These are phyloP conservation scores for Primulina tabacum DNA, from an alignment of 257 asterid species.

Conservation along the genomic window DNA sequence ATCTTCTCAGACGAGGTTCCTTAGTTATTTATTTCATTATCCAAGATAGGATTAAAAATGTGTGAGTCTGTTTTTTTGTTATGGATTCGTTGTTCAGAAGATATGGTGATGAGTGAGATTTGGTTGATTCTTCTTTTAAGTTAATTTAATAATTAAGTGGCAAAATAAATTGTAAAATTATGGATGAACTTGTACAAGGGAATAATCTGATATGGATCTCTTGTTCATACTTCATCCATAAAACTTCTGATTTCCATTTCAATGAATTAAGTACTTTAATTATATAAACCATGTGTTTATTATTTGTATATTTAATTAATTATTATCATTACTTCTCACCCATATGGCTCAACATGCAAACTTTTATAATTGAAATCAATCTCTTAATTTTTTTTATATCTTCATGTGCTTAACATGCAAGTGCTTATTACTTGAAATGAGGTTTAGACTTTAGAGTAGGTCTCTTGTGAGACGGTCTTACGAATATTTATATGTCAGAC, in stretches of 20 bases:
- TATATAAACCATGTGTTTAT: constrained; percentile 15
- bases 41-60: constrained; percentile 10
- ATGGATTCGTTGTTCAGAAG: constrained; percentile 22
- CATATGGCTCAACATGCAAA: no score
- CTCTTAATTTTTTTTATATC: no score
- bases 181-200: constrained; percentile 24
- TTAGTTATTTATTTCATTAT: constrained; percentile 15
- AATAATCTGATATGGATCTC: constrained; percentile 7
- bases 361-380: no score
- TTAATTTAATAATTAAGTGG: constrained; percentile 13
- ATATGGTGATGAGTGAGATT: constrained; percentile 29
- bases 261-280: constrained; percentile 17
- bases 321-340: no score
- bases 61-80: constrained; percentile 1
- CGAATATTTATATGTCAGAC: no score
- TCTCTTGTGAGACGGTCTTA: no score
- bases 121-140: constrained; percentile 2
- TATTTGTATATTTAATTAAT: background rate
- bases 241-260: background rate
- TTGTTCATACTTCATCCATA: background rate
- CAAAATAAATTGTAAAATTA: constrained; percentile 29
- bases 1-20: background rate
- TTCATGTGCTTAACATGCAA: no score
- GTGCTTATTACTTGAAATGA: constrained; percentile 13
- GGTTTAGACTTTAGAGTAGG: background rate